Evolutionary conservation across 768 basidiomycete genomes (phyloP).

Genomic region (Mycena olivaceomarginata): DNA sequence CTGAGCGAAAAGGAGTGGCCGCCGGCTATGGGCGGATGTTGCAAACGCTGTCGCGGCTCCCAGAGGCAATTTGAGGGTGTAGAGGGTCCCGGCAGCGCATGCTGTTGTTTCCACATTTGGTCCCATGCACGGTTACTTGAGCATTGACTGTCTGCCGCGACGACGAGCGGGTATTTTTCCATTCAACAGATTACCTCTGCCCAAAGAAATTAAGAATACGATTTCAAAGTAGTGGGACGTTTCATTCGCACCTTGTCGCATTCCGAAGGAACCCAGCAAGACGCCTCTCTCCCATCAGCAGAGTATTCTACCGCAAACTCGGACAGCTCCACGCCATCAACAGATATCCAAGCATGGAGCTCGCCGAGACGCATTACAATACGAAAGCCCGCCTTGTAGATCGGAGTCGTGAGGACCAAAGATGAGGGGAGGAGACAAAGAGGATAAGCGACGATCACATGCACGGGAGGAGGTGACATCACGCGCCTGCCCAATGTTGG

Average conservation of each 20-base stretch:
- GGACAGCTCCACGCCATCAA: constrained; percentile 1
- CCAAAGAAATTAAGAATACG: background rate
- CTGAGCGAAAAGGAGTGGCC: constrained; percentile 1
- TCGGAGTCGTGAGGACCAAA: too few species aligned
- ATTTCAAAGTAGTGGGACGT: background rate
- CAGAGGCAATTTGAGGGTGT: background rate
- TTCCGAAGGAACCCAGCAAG: constrained; percentile 34
- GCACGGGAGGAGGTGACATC: too few species aligned
- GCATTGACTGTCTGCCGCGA: background rate
- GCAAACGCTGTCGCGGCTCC: constrained; percentile 7
- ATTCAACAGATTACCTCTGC: background rate
- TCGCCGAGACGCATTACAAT: constrained; percentile 12
- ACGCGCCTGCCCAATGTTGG: too few species aligned
- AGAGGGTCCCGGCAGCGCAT: background rate
- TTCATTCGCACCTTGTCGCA: constrained; percentile 16
- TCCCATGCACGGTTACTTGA: background rate
- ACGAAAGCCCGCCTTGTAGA: too few species aligned
- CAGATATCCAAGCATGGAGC: constrained; percentile 8
- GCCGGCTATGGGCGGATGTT: background rate
- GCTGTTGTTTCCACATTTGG: background rate
- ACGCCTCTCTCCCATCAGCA: constrained; percentile 15
- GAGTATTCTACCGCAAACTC: constrained; percentile 21
- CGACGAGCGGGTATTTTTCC: background rate
- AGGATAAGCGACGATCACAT: too few species aligned
- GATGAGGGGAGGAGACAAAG: too few species aligned